Percentiles rank a stretch among this genome's conserved stretches.
Evolutionary conservation across 1,139 yeast species (phyloP).

Genomic region (Chernovozyma aurita): DNA sequence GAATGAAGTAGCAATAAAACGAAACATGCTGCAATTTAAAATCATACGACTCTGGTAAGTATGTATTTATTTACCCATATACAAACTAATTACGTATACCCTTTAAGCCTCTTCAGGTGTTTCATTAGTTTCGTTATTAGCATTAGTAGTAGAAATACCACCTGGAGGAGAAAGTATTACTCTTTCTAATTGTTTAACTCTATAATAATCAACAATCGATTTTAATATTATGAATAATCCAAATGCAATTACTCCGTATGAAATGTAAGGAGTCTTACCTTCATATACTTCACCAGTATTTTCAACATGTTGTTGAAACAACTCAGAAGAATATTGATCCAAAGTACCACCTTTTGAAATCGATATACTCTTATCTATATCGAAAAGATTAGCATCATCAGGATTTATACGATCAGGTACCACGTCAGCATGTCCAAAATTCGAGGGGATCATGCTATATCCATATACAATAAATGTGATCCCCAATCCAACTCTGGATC

Average conservation of each 20-base stretch:
- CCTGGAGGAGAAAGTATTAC: constrained; percentile 47
- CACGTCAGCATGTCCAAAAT: constrained; percentile 38
- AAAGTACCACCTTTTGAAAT: constrained; percentile 32
- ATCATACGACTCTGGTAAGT: too few species aligned
- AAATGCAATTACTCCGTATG: constrained; percentile 58
- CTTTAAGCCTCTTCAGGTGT: background rate
- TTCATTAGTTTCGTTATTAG: background rate
- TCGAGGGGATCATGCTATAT: constrained; percentile 62
- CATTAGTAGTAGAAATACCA: background rate
- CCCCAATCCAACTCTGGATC: constrained; percentile 91
- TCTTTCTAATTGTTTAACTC: constrained; percentile 74
- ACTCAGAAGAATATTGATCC: constrained; percentile 45
- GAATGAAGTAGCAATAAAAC: too few species aligned
- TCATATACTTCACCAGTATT: constrained; percentile 10
- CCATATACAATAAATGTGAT: constrained; percentile 78
- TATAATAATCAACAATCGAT: constrained; percentile 64
- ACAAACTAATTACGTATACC: too few species aligned
- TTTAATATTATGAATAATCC: constrained; percentile 67
- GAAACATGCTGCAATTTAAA: too few species aligned
- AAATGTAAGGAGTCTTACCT: constrained; percentile 38
- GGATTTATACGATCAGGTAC: constrained; percentile 46
- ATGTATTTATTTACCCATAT: too few species aligned
- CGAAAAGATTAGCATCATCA: constrained; percentile 50
- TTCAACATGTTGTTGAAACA: constrained; percentile 17
- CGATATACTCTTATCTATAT: constrained; percentile 36